Evolutionary conservation across 1,284 basidiomycete species (phyloP).

Genomic region (Heterobasidion parviporum): DNA sequence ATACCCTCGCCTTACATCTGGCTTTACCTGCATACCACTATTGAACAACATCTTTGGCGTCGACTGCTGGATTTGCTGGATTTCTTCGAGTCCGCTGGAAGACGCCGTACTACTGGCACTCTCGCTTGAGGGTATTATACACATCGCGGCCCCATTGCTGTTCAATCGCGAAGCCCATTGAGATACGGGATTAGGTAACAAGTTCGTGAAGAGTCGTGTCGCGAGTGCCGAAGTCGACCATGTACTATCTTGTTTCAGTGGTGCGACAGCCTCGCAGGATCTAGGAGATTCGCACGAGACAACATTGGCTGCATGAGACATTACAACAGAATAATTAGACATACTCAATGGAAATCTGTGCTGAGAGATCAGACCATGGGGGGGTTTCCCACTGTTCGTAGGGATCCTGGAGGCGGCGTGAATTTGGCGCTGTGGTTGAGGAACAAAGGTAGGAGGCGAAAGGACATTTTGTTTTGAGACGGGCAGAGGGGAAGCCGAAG

Average conservation of each 20-base stretch:
- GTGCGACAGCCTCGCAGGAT: not conserved
- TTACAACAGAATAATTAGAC: constrained; percentile 36
- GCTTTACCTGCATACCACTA: constrained; percentile 5
- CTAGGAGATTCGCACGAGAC: not conserved
- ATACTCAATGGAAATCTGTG: constrained; percentile 36
- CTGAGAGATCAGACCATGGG: constrained; percentile 49
- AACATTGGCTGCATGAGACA: constrained; percentile 6
- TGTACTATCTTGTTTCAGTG: constrained; percentile 25
- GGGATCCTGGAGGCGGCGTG: not conserved
- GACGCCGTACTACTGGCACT: constrained; percentile 14
- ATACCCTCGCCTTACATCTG: constrained; percentile 27
- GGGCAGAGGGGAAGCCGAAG: constrained; percentile 21
- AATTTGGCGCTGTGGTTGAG: constrained; percentile 7
- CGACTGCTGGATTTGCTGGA: constrained; percentile 5
- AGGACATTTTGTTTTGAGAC: constrained; percentile 19
- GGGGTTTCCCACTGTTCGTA: not conserved
- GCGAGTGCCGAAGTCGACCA: constrained; percentile 44
- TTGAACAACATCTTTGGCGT: constrained; percentile 11
- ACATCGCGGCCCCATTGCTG: constrained; percentile 12
- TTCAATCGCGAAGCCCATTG: constrained; percentile 25
- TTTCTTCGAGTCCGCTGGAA: constrained; percentile 7
- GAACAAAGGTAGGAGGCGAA: constrained; percentile 14
- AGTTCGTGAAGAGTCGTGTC: constrained; percentile 46
- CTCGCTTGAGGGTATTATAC: constrained; percentile 18
- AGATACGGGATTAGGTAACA: constrained; percentile 48